Evolutionary conservation across 2,329 filamentous ascomycete species (phyloP), one percentile per base, ranked within the genome.

Genomic region (Calycina herbarum): DNA sequence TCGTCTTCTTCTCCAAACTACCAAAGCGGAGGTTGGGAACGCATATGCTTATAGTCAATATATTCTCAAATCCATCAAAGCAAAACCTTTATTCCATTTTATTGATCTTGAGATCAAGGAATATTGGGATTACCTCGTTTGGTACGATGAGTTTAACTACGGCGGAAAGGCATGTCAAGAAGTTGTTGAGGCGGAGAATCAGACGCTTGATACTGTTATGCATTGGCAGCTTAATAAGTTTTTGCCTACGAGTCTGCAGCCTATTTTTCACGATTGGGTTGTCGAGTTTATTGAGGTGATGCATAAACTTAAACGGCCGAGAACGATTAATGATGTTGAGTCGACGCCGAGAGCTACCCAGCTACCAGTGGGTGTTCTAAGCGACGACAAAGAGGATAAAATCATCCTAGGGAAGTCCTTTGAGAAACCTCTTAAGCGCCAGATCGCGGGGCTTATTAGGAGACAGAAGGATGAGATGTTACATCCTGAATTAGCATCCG

Each of bases 131-230:
- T 98, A 97, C 74, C 87, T 99, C 0, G 89, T 97, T 3, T 99
- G 95, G 95, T 98, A 98, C 72, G 95, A 99, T 72, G 93, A 97
- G 78, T 97, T 94, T 83, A 99, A 99, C 81, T 98, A 98, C 74
- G 96, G 95, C 64, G 95, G 95, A 67, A 96, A 96, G 74, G 95
- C 92, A 3, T 97, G 93, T 71, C 87, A 89, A 60, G 87, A 95
- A 73, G 91, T 97, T 3, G 83, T 90, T 7, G 88, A 89, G 71
- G 83, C 83, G 10, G 92, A 94, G 72, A 87, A 90, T 57, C 93
- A 97, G 76, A 84, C 86, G 2, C 84, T 98, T 15, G 91, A 97
- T 73, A 95, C 91, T 11, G 88, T 99, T 73, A 98, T 99, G 94
- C 92, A 97, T 78, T 99, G 96, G 96, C 95, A 99, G 77, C 90